phyloP scores from a whole-genome alignment of 495 filamentous ascomycete species.

The Aspergillus leporis region DNA sequence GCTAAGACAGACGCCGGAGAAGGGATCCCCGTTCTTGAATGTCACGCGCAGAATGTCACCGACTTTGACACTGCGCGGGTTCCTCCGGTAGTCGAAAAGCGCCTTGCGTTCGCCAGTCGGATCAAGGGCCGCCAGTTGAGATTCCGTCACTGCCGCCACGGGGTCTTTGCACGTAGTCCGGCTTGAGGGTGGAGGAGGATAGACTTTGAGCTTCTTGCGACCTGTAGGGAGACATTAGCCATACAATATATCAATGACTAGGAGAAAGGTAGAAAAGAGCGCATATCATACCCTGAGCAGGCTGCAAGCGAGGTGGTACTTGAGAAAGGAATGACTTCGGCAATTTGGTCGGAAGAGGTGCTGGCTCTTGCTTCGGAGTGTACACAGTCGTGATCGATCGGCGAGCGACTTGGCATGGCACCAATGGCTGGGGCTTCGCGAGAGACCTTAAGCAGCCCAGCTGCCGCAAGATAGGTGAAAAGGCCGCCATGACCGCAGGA shows the following conservation, averaged over 20 bases:
- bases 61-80: constrained; percentile 69
- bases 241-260: background rate
- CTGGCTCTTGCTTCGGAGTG: constrained; percentile 34
- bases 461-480: constrained; percentile 59
- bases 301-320: constrained; percentile 40
- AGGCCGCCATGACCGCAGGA: constrained; percentile 54
- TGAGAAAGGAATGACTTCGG: constrained; percentile 45
- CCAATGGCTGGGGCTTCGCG: constrained; percentile 41
- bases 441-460: constrained; percentile 66
- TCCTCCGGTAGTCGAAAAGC: constrained; percentile 72
- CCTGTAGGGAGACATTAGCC: constrained; percentile 23
- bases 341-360: constrained; percentile 42
- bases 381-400: constrained; percentile 45
- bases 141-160: constrained; percentile 57
- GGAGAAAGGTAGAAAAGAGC: background rate
- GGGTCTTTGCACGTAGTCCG: constrained; percentile 56
- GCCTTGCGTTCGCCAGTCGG: constrained; percentile 76
- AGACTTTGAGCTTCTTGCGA: constrained; percentile 51
- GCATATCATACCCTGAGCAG: constrained; percentile 32
- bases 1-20: constrained; percentile 81
- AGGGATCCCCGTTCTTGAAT: constrained; percentile 81
- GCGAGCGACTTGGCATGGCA: constrained; percentile 41
- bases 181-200: constrained; percentile 51
- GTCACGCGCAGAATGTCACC: constrained; percentile 93
- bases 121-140: constrained; percentile 74